Percentiles rank a stretch among this genome's conserved stretches.
phyloP scores from a whole-genome alignment of 805 yeast species.

The Candida methanosorbosa region DNA sequence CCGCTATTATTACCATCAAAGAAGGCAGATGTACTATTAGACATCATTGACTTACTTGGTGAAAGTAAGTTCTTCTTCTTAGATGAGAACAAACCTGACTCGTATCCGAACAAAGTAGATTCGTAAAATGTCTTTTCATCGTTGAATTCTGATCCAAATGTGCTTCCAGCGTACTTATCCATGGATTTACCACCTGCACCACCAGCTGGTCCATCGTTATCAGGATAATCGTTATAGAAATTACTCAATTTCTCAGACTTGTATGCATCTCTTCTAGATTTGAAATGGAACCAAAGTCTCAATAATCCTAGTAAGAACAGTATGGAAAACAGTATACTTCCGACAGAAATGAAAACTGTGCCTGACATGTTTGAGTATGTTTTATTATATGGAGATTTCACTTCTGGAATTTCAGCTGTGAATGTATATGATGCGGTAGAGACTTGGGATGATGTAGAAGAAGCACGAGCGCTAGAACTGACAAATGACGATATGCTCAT shows the following conservation, averaged over 20 bases:
- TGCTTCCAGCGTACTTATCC: neutral
- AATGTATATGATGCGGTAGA: slow-evolving; percentile 9
- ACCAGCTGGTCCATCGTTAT: slow-evolving; percentile 4
- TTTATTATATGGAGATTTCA: slow-evolving; percentile 24
- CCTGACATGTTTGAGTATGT: slow-evolving; percentile 22
- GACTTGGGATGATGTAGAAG: slow-evolving; percentile 1
- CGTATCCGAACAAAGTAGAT: neutral
- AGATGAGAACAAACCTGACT: neutral
- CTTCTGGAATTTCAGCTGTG: slow-evolving; percentile 13
- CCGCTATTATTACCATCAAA: too few species aligned
- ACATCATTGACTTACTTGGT: neutral
- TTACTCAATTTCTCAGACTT: slow-evolving; percentile 7
- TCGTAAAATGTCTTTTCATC: neutral
- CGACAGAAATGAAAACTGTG: slow-evolving; percentile 35
- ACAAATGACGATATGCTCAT: neutral
- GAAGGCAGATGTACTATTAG: neutral
- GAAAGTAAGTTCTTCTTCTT: neutral
- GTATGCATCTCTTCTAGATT: slow-evolving; percentile 15
- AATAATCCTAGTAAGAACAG: slow-evolving; percentile 13
- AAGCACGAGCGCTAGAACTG: slow-evolving; percentile 1
- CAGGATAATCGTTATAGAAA: slow-evolving; percentile 9
- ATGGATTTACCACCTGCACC: neutral
- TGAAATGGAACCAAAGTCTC: slow-evolving; percentile 16
- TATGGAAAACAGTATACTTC: slow-evolving; percentile 21
- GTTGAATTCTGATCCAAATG: neutral